Evolutionary conservation across 805 yeast species (phyloP), one percentile per base, ranked within the genome.

Genomic region (Yarrowia phangngaensis): DNA sequence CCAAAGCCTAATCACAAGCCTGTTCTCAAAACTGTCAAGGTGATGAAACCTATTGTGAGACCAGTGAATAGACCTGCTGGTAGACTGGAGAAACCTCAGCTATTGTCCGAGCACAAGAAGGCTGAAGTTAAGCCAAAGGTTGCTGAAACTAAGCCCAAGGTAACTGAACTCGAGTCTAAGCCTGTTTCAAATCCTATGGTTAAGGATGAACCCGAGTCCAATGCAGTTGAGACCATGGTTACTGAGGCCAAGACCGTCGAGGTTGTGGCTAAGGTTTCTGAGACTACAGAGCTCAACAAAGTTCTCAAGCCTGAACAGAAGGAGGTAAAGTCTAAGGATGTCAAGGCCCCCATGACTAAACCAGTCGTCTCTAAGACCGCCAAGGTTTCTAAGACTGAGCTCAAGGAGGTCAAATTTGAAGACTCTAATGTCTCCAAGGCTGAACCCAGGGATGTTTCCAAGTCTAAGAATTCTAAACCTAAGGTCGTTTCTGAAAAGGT

Each of bases 11-110:
- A n/a, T 17, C 6, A 38, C 45, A 38, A 38, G 16, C 45, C 45
- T 14, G 45, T 38, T 15, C 15, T 26, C 26, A 38, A 38, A 16
- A 38, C 45, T 15, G 45, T 38, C 32, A 38, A 38, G 45, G 45
- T 38, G 17, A 38, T 38, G 45, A 38, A 38, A 19, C 45, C 45
- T 19, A 20, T 36, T 11, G 45, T 38, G 7, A 13, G 32, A 9
- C 45, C 26, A 19, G 45, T 38, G 7, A 8, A n/a, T 12, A n/a
- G 45, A 6, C 45, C 45, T 2, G 24, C 45, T n/a, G 45, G 32
- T 6, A 16, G 45, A 5, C 32, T 38, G 8, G 32, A 38, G 32
- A 38, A 38, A 24, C 45, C 45, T 4, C 15, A 19, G 22, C 14
- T 26, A 19, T 11, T 38, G 19, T 4, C n/a, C 14, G 6, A 24